Percentiles rank a stretch among this genome's conserved stretches.
phyloP scores from a whole-genome alignment of 2,329 filamentous ascomycete species.

The Sclerotiophoma versabilis region DNA sequence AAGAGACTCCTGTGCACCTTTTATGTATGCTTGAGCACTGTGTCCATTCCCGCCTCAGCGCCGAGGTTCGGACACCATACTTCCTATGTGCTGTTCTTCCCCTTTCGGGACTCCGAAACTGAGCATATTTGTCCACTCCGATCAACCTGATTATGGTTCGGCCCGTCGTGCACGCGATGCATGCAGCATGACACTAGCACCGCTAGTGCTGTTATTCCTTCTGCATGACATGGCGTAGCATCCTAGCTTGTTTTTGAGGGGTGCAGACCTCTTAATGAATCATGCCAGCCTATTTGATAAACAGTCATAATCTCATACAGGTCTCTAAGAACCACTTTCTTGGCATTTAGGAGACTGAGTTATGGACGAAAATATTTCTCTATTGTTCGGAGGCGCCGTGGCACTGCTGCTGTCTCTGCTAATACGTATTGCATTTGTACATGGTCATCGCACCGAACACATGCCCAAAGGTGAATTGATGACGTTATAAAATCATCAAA shows the following conservation, averaged over 20 bases:
- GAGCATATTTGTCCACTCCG: neutral
- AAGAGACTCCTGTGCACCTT: neutral
- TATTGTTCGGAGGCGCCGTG: neutral
- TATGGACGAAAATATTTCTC: neutral
- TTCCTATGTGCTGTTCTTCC: neutral
- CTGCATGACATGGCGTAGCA: neutral
- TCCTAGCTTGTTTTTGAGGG: neutral
- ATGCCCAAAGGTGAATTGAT: neutral
- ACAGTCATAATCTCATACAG: neutral
- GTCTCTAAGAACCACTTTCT: neutral
- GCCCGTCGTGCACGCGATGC: neutral
- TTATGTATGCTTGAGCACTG: neutral
- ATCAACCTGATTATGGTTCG: neutral
- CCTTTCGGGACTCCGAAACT: neutral
- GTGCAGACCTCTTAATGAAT: neutral
- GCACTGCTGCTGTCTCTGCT: conserved; percentile 1
- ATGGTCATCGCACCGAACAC: neutral
- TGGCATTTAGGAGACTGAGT: neutral
- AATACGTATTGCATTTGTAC: neutral
- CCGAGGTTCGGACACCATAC: no score
- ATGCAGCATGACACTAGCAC: neutral
- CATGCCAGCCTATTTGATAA: neutral
- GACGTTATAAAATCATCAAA: neutral
- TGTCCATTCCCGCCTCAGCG: no score
- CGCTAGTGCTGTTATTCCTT: neutral